Conservation (phyloP, 2,329 filamentous ascomycete genomes). For the Aureobasidium melanogenum region DNA sequence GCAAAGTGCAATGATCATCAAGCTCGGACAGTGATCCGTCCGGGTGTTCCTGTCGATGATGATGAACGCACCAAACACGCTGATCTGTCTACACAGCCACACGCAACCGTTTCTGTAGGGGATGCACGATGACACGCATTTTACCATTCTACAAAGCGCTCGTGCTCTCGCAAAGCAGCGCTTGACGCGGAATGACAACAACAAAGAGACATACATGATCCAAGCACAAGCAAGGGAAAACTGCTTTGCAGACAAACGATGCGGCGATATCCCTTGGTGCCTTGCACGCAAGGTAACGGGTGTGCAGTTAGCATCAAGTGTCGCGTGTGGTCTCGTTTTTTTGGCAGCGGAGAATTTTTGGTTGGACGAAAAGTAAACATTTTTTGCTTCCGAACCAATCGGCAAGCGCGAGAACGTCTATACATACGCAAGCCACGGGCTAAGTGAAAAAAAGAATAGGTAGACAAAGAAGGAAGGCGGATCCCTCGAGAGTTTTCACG, state of each 20-base stretch:
- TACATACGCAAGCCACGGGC: neutral
- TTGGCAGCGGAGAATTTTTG: neutral
- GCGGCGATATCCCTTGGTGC: neutral
- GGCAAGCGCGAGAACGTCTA: neutral
- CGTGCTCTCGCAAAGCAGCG: neutral
- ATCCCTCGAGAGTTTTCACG: neutral
- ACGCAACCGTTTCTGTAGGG: neutral
- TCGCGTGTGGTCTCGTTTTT: neutral
- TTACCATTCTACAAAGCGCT: neutral
- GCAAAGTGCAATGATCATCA: neutral
- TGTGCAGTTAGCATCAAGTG: neutral
- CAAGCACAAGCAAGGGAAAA: neutral
- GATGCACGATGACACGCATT: constrained; percentile 3
- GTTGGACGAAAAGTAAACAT: neutral
- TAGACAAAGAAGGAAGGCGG: neutral
- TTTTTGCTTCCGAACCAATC: neutral
- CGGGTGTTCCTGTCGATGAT: neutral
- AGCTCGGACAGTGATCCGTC: neutral
- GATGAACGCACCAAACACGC: neutral
- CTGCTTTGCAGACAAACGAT: neutral
- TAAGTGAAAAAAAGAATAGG: neutral
- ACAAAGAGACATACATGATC: neutral
- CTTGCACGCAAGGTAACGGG: neutral
- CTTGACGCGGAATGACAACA: neutral
- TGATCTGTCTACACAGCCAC: neutral